Percentiles rank a stretch among this genome's conserved stretches.
phyloP scores from a whole-genome alignment of 1,139 yeast genomes.

The Protomyces lactucae-debilis region DNA sequence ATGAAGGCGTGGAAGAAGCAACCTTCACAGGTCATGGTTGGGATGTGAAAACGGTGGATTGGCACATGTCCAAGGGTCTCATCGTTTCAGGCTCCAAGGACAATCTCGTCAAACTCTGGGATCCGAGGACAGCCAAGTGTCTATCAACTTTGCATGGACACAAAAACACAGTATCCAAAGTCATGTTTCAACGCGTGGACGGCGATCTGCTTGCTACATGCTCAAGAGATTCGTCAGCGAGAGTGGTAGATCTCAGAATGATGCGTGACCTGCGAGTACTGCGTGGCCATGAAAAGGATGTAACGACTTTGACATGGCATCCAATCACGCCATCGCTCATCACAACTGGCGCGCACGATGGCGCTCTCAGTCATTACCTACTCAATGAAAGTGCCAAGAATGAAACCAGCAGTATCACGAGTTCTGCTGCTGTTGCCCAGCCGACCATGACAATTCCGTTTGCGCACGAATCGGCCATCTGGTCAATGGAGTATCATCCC shows the following conservation, averaged over 20 bases:
- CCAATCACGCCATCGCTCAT: slow-evolving; percentile 77
- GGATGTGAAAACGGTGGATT: slow-evolving; percentile 96
- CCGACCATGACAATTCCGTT: slow-evolving; percentile 57
- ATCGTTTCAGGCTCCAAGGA: slow-evolving; percentile 71
- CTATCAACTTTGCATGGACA: slow-evolving; percentile 82
- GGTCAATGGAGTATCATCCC: slow-evolving; percentile 88
- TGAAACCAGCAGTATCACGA: slow-evolving; percentile 27
- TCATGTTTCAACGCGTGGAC: slow-evolving; percentile 65
- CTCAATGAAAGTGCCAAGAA: slow-evolving; percentile 45
- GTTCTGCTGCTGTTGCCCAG: slow-evolving; percentile 31
- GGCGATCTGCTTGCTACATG: slow-evolving; percentile 78
- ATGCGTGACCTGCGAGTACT: slow-evolving; percentile 72
- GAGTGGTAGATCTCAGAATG: slow-evolving; percentile 79
- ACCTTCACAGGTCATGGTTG: slow-evolving; percentile 88
- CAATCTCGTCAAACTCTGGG: slow-evolving; percentile 90
- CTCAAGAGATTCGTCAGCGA: slow-evolving; percentile 80
- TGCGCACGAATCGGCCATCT: slow-evolving; percentile 92
- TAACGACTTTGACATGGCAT: slow-evolving; percentile 86
- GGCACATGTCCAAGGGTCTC: slow-evolving; percentile 88
- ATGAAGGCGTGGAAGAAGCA: slow-evolving; percentile 79
- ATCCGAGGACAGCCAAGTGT: slow-evolving; percentile 76
- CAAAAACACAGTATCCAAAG: slow-evolving; percentile 84
- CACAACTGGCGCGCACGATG: slow-evolving; percentile 86
- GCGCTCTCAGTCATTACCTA: slow-evolving; percentile 73
- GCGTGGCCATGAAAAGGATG: slow-evolving; percentile 77